Evolutionary conservation across 805 yeast genomes (phyloP), one percentile per base, ranked within the genome.

Genomic region (Cyberlindnera petersonii): DNA sequence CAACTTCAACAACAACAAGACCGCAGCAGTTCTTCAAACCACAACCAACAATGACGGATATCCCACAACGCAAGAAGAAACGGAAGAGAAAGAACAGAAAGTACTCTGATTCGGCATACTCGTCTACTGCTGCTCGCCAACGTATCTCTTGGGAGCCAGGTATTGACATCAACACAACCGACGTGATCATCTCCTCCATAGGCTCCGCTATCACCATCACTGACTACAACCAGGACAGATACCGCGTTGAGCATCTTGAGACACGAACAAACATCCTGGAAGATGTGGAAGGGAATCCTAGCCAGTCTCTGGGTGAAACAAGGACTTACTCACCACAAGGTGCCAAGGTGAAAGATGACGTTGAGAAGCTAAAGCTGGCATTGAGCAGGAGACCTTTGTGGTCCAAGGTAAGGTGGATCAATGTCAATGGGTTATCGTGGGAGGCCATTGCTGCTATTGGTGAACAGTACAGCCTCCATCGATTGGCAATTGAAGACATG

Each of bases 71-170:
- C n/a, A 32, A 28, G 31, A 30, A 32, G 15, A 43, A 33, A 22
- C 26, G 35, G 18, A 42, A 37, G 31, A 45, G 39, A 26, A 38
- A 43, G 38, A 48, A 53, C 28, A 50, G 59, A 46, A 43, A 50
- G 31, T 69, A 68, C 42, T 45, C 48, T 4, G 69, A 67, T 6
- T 56, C 69, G n/a, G 57, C 61, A 9, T 56, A 59, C 19, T 66
- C 68, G 15, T 47, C 62, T 5, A 54, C 58, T 1, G 59, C 59
- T 8, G 61, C 60, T 4, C 60, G 68, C 28, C 64, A 60, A 35
- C 51, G 72, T 33, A 66, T 75, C 5, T 75, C 71, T 18, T 72
- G 77, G 74, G 83, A 77, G 48, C 82, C 83, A 0, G 83, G 83
- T 15, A 66, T 76, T 20, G 73, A 77, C 49, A 63, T 74, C 24